Conservation (phyloP, 2,329 filamentous ascomycete genomes). For the Aphanoascus verrucosus region DNA sequence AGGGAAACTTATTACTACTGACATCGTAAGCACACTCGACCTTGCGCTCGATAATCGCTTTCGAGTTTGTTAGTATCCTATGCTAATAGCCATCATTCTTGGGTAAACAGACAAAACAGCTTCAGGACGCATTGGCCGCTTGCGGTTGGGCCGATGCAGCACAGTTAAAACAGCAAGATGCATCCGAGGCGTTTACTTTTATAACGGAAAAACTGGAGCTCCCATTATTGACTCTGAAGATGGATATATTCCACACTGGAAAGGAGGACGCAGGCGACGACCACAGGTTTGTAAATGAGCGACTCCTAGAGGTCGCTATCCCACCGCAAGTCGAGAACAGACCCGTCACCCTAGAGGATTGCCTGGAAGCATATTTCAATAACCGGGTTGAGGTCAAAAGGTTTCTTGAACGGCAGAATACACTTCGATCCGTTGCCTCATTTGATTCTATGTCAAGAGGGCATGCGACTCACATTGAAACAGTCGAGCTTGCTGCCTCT, state of each 20-base stretch:
- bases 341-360: conserved; percentile 73
- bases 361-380: conserved; percentile 90
- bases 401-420: conserved; percentile 54
- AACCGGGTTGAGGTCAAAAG: conserved; percentile 80
- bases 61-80: neutral
- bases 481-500: conserved; percentile 32
- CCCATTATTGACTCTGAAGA: conserved; percentile 78
- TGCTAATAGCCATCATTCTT: neutral
- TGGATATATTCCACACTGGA: conserved; percentile 88
- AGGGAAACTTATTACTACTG: conserved; percentile 72
- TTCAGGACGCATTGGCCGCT: conserved; percentile 70
- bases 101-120: conserved; percentile 55
- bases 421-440: conserved; percentile 38
- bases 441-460: conserved; percentile 30
- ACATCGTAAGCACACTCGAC: conserved; percentile 51
- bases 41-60: neutral
- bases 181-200: conserved; percentile 89
- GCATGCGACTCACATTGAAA: conserved; percentile 33
- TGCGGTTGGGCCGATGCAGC: conserved; percentile 84
- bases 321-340: conserved; percentile 53
- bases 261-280: conserved; percentile 74
- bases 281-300: conserved; percentile 88
- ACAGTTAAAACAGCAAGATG: conserved; percentile 75
- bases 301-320: conserved; percentile 83
- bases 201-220: conserved; percentile 83